Percentiles rank a stretch among this genome's conserved stretches.
Conservation (phyloP, 805 yeast species). For the Candida adriatica region DNA sequence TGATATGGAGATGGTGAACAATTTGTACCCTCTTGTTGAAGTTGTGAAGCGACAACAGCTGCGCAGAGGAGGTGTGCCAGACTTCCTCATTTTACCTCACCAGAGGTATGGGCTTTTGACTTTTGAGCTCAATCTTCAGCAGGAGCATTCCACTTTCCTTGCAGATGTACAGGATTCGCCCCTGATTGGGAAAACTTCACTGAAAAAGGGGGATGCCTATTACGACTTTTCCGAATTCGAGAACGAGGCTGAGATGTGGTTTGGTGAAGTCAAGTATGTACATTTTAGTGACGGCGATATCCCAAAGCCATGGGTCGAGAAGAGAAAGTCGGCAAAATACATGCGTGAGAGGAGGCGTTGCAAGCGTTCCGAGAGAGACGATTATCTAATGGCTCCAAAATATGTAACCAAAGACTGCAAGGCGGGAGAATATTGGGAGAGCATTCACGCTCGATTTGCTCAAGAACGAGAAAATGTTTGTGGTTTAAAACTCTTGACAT, state of each 20-base stretch:
- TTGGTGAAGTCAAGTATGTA: conserved; percentile 34
- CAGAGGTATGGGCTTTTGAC: conserved; percentile 42
- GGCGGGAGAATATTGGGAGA: conserved; percentile 18
- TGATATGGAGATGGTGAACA: conserved; percentile 47
- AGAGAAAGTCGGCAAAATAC: conserved; percentile 5
- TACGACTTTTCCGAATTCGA: conserved; percentile 8
- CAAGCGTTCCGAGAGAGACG: conserved; percentile 8
- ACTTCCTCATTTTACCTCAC: conserved; percentile 37
- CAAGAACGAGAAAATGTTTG: conserved; percentile 17
- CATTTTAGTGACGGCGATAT: conserved; percentile 64
- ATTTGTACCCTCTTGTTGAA: conserved; percentile 22
- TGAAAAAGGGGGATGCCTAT: conserved; percentile 8
- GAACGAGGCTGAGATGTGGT: conserved; percentile 9
- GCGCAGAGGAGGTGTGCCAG: conserved; percentile 12
- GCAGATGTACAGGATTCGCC: conserved; percentile 3
- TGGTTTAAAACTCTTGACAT: conserved; percentile 10
- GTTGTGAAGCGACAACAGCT: conserved; percentile 13
- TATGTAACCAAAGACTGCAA: conserved; percentile 13
- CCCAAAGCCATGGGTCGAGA: conserved; percentile 55
- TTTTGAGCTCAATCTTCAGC: conserved; percentile 36
- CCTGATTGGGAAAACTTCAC: background rate
- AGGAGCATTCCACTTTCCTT: conserved; percentile 25
- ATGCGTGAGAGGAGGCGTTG: conserved; percentile 17
- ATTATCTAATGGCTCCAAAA: conserved; percentile 4
- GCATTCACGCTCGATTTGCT: conserved; percentile 7